Evolutionary conservation across 805 yeast genomes (phyloP).

Genomic region (Zygosaccharomyces bisporus): DNA sequence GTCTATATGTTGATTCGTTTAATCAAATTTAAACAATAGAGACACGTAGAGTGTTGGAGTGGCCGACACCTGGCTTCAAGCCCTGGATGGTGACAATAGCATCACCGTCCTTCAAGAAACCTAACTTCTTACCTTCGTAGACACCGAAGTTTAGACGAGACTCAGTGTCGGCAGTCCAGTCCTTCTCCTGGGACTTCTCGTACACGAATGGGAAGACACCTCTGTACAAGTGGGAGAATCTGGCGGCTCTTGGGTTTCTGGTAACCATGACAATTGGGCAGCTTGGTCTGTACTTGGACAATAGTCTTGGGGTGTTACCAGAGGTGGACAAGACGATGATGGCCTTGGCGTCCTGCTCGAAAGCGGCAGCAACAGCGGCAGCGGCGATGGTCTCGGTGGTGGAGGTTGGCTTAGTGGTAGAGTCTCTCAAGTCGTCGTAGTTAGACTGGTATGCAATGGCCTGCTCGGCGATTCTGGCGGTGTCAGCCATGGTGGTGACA

Average conservation of each 20-base stretch:
- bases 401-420: slow-evolving; percentile 83
- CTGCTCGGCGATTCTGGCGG: slow-evolving; percentile 92
- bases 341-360: slow-evolving; percentile 95
- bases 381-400: slow-evolving; percentile 96
- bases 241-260: slow-evolving; percentile 88
- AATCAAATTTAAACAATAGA: slow-evolving; percentile 64
- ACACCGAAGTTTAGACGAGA: slow-evolving; percentile 91
- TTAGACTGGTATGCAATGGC: slow-evolving; percentile 84
- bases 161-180: slow-evolving; percentile 98
- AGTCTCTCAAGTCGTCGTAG: slow-evolving; percentile 83
- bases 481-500: slow-evolving; percentile 98
- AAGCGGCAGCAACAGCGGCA: slow-evolving; percentile 94
- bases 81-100: slow-evolving; percentile 94
- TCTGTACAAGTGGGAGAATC: slow-evolving; percentile 94
- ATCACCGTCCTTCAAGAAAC: slow-evolving; percentile 84
- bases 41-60: slow-evolving; percentile 97
- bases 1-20: too few species aligned
- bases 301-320: slow-evolving; percentile 92
- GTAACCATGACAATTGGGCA: slow-evolving; percentile 98
- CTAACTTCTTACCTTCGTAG: slow-evolving; percentile 79
- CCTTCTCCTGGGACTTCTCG: slow-evolving; percentile 51
- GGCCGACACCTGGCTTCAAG: slow-evolving; percentile 98
- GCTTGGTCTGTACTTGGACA: slow-evolving; percentile 96
- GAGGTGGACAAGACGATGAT: slow-evolving; percentile 93
- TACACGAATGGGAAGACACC: slow-evolving; percentile 98